These are phyloP conservation scores for Cladophialophora yegresii DNA, from an alignment of 2,329 filamentous ascomycete species.

Conservation along the genomic window DNA sequence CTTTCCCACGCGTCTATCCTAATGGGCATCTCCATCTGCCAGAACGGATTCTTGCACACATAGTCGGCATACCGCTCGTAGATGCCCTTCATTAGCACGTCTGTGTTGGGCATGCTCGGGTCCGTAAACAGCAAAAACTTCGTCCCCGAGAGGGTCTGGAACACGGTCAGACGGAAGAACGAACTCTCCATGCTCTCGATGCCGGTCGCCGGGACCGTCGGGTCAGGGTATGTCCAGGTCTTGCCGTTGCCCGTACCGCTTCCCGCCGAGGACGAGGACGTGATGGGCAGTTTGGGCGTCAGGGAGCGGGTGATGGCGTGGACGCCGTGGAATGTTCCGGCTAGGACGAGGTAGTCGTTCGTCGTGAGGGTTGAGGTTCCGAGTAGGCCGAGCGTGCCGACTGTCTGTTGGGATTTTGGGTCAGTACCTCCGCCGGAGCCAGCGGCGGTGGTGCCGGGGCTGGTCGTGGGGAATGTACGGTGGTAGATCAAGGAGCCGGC, in stretches of 20 bases:
- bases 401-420: constrained; percentile 37
- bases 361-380: constrained; percentile 84
- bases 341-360: constrained; percentile 95
- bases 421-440: background rate
- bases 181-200: constrained; percentile 92
- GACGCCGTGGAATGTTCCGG: constrained; percentile 92
- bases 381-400: constrained; percentile 35
- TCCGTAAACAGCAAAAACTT: constrained; percentile 98
- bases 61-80: constrained; percentile 96
- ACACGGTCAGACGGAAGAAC: constrained; percentile 94
- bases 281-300: constrained; percentile 46
- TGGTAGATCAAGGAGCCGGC: constrained; percentile 95
- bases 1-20: constrained; percentile 94
- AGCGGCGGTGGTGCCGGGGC: constrained; percentile 20
- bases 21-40: constrained; percentile 96
- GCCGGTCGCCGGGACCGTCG: constrained; percentile 56
- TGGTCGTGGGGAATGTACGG: constrained; percentile 66
- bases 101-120: constrained; percentile 80
- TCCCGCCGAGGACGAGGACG: constrained; percentile 39
- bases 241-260: constrained; percentile 27
- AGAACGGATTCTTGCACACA: constrained; percentile 99
- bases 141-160: constrained; percentile 87
- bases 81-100: constrained; percentile 76
- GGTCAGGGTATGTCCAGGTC: constrained; percentile 39
- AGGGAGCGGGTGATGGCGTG: constrained; percentile 65